Base-by-base conservation (phyloP, 805 yeast species). In the Hanseniaspora clermontiae region DNA sequence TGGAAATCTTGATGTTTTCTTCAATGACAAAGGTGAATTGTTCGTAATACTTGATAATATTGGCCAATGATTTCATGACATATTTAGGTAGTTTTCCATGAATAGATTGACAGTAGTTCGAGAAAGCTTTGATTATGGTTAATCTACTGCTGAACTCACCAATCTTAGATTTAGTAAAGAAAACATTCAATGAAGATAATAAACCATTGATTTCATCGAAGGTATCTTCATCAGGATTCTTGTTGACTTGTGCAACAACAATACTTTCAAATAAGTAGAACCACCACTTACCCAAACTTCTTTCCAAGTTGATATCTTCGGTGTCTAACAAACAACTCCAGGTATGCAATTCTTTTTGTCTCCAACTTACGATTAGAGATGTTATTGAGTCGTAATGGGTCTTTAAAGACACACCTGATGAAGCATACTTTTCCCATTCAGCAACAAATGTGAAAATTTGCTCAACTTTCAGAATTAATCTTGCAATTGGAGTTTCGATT, bases 341-440 rank as follows among this genome's bases (percentile, higher is more conserved):
- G 1, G 95, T 82, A 0, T 83, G 74, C 49, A 93, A 75, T 67
- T 93, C 99, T 42, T 90, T 68, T 62, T 79, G 80, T 73, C 99
- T 80, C 99, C 99, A 93, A 0, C 85, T 75, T 3, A 93, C 90
- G 61, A 93, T 85, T 59, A 90, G 70, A 0, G 69, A 64, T 0
- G 95, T 81, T 34, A 87, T 68, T 14, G 76, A 73, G 43, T 79
- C 82, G 59, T 82, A 76, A 51, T 79, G 77, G 0, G 62, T 63
- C 42, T 72, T 72, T 52, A 93, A 70, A 1, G 95, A 78, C 0
- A 85, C 90, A 52, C 85, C 83, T 11, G 81, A 75, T 32, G 89
- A 81, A 1, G 97, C 95, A 68, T 86, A 89, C 60, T 87, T 84
- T 66, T 93, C 93, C 97, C 98, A 93, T 66, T 93, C 97, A 29